A percentile compares a stretch with the other conserved stretches of the same genome.
Evolutionary conservation across 1,284 basidiomycete genomes (phyloP).

Genomic region (Coriolopsis trogii): DNA sequence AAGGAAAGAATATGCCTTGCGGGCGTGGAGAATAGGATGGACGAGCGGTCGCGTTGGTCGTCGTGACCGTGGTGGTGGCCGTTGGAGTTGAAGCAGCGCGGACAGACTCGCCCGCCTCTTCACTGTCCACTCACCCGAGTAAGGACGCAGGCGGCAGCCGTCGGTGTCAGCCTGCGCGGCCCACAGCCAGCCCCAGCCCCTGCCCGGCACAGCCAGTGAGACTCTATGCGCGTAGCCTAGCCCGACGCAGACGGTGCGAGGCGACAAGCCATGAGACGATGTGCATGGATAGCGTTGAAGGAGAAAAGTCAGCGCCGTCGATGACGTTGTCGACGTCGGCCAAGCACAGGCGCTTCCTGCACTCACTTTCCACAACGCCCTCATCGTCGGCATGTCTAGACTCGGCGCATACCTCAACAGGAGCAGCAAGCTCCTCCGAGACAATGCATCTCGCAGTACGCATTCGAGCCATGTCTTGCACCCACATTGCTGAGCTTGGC

Average conservation of each 20-base stretch:
- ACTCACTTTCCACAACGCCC: neutral
- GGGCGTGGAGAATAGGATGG: constrained; percentile 21
- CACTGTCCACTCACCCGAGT: too few relatives aligned
- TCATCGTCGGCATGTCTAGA: constrained; percentile 31
- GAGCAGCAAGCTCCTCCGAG: constrained; percentile 35
- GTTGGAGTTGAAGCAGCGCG: neutral
- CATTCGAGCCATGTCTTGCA: constrained; percentile 10
- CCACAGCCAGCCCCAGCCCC: too few relatives aligned
- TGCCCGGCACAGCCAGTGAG: too few relatives aligned
- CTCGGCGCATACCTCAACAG: constrained; percentile 40
- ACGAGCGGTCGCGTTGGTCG: too few relatives aligned
- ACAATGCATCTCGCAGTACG: constrained; percentile 37
- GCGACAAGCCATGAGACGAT: too few relatives aligned
- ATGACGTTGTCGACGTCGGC: constrained; percentile 1
- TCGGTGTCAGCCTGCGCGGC: too few relatives aligned
- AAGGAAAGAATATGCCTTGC: constrained; percentile 26
- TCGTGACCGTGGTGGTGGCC: neutral
- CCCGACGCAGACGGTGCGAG: too few relatives aligned
- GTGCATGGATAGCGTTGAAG: too few relatives aligned
- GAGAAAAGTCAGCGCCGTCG: too few relatives aligned
- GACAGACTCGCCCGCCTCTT: neutral
- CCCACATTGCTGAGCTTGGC: constrained; percentile 12
- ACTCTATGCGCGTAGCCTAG: too few relatives aligned
- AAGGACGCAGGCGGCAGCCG: too few relatives aligned
- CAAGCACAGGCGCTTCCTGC: neutral